Evolutionary conservation across 805 yeast species (phyloP), one percentile per base, ranked within the genome.

Genomic region (Kluyveromyces starmeri): DNA sequence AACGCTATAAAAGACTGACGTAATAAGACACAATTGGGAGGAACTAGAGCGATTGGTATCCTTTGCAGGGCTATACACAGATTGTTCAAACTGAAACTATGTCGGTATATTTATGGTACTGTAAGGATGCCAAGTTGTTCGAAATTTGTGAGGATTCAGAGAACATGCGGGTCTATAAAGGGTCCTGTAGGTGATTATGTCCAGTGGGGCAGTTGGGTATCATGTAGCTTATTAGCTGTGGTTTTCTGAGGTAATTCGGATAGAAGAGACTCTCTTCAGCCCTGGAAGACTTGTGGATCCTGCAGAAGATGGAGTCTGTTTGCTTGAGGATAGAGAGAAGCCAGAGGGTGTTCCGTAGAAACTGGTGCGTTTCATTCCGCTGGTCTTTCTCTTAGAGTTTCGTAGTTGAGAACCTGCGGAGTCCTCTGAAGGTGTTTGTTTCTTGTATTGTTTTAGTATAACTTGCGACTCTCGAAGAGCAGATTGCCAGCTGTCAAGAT

Each of bases 291-390:
- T 16, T 6, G 40, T 27, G 7, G 50, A 42, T n/a, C 30, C 36
- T 8, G 43, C 39, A 11, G 44, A 39, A 8, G 45, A 29, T 22
- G 10, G 39, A 11, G 14, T 32, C 22, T 17, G 40, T 37, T 13
- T 45, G 28, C 8, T 43, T 43, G 4, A 30, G 9, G 12, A 36
- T 20, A 6, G 37, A 15, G 25, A 28, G 29, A 20, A 28, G 28
- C 28, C 19, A 3, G 33, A 16, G 11, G 33, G 34, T 7, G 38
- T 30, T 14, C 55, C 55, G 34, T 50, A 50, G 27, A 47, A 50
- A 28, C 51, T 48, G 32, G 50, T 48, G 38, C 53, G 43, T 29
- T 50, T 50, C 7, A 34, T 27, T 7, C 40, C 37, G n/a, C 42
- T 17, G 18, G 35, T 40, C 20, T 38, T 35, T 5, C 25, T 18